phyloP scores from a whole-genome alignment of 768 basidiomycete species.

The Cyathus striatus region DNA sequence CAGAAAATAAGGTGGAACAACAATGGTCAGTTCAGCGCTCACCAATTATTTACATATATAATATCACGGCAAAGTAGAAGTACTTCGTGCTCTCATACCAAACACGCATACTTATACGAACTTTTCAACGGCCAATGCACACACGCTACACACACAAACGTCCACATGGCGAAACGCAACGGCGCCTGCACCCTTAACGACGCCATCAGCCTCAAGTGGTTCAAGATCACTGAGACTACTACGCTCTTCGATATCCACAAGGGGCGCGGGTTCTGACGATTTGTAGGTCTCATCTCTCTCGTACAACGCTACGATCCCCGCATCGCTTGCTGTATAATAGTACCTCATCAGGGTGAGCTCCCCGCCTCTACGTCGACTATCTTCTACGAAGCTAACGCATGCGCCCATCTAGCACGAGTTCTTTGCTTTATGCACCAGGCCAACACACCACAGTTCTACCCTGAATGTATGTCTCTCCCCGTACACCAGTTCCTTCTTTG shows the following conservation, averaged over 20 bases:
- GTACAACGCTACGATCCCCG: constrained; percentile 28
- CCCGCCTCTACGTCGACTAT: too few species aligned
- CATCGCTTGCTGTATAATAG: constrained; percentile 25
- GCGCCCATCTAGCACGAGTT: constrained; percentile 28
- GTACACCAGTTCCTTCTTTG: not conserved
- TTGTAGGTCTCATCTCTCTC: too few species aligned
- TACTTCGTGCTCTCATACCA: too few species aligned
- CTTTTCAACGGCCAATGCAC: constrained; percentile 30
- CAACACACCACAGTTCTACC: constrained; percentile 35
- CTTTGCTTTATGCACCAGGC: constrained; percentile 31
- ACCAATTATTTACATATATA: too few species aligned
- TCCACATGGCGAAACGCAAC: constrained; percentile 31
- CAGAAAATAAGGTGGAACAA: too few species aligned
- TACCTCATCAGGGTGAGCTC: constrained; percentile 28
- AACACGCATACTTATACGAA: too few species aligned
- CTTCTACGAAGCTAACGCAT: too few species aligned
- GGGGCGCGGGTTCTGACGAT: too few species aligned
- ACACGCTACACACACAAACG: constrained; percentile 29
- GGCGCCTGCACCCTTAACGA: constrained; percentile 24
- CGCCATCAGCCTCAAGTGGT: constrained; percentile 27
- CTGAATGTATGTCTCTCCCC: constrained; percentile 20
- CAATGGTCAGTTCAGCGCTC: too few species aligned
- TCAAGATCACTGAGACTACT: constrained; percentile 31
- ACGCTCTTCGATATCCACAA: too few species aligned
- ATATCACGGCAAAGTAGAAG: too few species aligned